Conservation (phyloP, 2,329 filamentous ascomycete species). For the Ceratocystis harringtonii region DNA sequence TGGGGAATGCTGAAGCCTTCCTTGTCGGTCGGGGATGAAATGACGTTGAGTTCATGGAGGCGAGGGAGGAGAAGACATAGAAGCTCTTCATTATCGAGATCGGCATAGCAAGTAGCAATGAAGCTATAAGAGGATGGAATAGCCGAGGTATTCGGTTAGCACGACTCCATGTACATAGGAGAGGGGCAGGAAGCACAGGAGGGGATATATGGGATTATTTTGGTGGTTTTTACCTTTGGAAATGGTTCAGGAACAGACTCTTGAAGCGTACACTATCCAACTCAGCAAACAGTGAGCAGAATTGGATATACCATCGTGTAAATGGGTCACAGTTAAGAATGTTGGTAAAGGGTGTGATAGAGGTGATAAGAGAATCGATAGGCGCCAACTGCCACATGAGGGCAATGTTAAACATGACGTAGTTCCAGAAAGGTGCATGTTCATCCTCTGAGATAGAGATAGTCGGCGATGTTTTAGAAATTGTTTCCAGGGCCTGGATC, state of each 20-base stretch:
- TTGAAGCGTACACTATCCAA: constrained; percentile 61
- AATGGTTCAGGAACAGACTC: constrained; percentile 61
- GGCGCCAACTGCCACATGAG: constrained; percentile 62
- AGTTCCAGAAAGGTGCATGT: constrained; percentile 38
- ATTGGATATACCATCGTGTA: constrained; percentile 61
- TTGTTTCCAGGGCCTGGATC: constrained; percentile 35
- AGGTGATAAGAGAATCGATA: constrained; percentile 61
- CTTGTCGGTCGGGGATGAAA: constrained; percentile 38
- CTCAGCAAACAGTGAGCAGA: constrained; percentile 68
- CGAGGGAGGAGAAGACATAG: constrained; percentile 54
- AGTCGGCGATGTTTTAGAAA: constrained; percentile 29
- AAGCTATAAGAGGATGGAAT: constrained; percentile 38
- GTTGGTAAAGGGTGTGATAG: constrained; percentile 50
- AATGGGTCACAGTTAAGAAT: constrained; percentile 49
- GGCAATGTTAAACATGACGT: constrained; percentile 41
- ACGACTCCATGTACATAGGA: neutral
- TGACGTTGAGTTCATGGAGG: constrained; percentile 41
- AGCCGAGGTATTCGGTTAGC: neutral
- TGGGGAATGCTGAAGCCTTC: constrained; percentile 44
- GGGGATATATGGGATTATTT: no score
- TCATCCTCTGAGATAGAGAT: constrained; percentile 24
- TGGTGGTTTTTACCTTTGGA: constrained; percentile 48
- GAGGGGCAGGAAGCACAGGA: no score
- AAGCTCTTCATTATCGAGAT: constrained; percentile 47
- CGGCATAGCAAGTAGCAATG: constrained; percentile 57